These are phyloP conservation scores for Paracoccidioides lutzii DNA, from an alignment of 2,329 filamentous ascomycete genomes.

Conservation along the genomic window DNA sequence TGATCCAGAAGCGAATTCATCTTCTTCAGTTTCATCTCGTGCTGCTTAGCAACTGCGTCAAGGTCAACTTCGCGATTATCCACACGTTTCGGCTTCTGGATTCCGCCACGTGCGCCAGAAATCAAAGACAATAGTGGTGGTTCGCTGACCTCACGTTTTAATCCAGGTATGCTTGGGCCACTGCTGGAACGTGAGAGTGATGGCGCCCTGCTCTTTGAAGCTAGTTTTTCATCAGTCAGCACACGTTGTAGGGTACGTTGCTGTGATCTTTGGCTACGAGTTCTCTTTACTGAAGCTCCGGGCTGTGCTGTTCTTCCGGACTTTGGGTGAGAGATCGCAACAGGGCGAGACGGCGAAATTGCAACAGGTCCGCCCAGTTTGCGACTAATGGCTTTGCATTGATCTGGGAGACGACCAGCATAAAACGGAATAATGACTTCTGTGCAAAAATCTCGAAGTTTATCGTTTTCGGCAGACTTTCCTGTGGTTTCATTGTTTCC, in stretches of 20 bases:
- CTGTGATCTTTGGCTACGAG: slow-evolving; percentile 12
- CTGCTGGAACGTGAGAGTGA: slow-evolving; percentile 32
- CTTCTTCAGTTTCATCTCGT: slow-evolving; percentile 35
- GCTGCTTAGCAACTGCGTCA: slow-evolving; percentile 31
- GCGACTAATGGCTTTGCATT: slow-evolving; percentile 34
- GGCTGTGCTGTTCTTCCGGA: slow-evolving; percentile 19
- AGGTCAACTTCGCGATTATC: slow-evolving; percentile 39
- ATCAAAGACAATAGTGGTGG: slow-evolving; percentile 24
- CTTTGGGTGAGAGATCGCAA: slow-evolving; percentile 21
- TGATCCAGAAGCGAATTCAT: slow-evolving; percentile 34
- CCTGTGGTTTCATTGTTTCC: slow-evolving; percentile 18
- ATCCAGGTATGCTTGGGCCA: slow-evolving; percentile 26
- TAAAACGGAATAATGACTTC: slow-evolving; percentile 41
- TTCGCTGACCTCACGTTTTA: slow-evolving; percentile 32
- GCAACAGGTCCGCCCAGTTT: slow-evolving; percentile 35
- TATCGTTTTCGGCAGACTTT: slow-evolving; percentile 27
- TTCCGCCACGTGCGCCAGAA: slow-evolving; percentile 29
- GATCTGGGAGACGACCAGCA: slow-evolving; percentile 34
- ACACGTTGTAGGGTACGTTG: slow-evolving; percentile 34
- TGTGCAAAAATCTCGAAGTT: slow-evolving; percentile 37
- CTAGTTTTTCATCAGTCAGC: slow-evolving; percentile 31
- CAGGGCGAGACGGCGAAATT: slow-evolving; percentile 23
- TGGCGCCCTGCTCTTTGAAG: slow-evolving; percentile 19
- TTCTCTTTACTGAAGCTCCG: slow-evolving; percentile 21
- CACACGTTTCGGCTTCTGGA: slow-evolving; percentile 32